Evolutionary conservation across 805 yeast species (phyloP), one percentile per base, ranked within the genome.

Genomic region (Kluyveromyces dobzhanskii): DNA sequence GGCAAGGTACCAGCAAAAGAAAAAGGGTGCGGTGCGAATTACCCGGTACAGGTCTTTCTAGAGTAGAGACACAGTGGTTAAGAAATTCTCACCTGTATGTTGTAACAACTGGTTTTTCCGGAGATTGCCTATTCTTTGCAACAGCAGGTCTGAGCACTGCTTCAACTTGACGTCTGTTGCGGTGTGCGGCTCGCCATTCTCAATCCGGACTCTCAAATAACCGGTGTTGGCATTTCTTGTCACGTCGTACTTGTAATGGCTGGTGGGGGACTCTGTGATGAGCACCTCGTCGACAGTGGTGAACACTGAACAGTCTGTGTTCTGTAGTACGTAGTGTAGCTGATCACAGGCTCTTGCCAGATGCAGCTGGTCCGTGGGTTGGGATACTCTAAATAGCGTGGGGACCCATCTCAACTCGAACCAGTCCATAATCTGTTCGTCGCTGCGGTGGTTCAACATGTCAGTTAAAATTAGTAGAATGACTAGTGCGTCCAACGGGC

Each of bases 31-130:
- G n/a, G n/a, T n/a, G n/a, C n/a, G n/a, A n/a, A n/a, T 21, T 21
- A 21, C 24, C 24, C 24, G 24, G 24, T 21, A 6, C 9, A 6
- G 6, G 24, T 21, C 24, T 21, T 21, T 21, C 24, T 21, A 21
- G 6, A 9, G 8, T 21, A 21, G 24, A 21, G 8, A 6, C 9
- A 9, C 24, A 9, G 24, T 21, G 9, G 24, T 6, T 6, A 21
- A 21, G 24, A 21, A 21, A 34, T 56, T 57, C 33, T 56, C 57
- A 21, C 62, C 63, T 23, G 57, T 40, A 33, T 53, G 51, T 32
- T 57, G 53, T 32, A 58, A 51, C 17, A 58, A 44, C 17, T 57
- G 57, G 16, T 42, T 44, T 18, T 48, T 46, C 28, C 57, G 44
- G 32, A 55, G 41, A 30, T 44, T 31, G 17, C 30, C 30, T 11